Evolutionary conservation across 306 rosid genomes (phyloP), one percentile per base, ranked within the genome.

Genomic region (Adenanthera pavonina): DNA sequence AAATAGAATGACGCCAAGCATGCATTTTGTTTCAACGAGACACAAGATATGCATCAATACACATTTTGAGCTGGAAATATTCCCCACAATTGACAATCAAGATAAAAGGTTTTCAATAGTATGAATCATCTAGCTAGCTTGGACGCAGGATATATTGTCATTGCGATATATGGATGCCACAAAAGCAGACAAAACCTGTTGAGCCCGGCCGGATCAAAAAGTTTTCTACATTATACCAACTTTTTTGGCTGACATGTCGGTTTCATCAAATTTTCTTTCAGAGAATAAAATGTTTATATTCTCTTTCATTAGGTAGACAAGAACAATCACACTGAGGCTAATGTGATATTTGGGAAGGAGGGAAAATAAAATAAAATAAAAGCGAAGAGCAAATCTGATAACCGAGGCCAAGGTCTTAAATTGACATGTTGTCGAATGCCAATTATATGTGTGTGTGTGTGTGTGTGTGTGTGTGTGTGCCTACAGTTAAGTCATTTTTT

Each of bases 161-260:
- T 75, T 34, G 53, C 48, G 52, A 75, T 74, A 74, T n/a, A 78
- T 15, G 77, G 78, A 86, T 75, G 74, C 15, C 68, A 60, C 79
- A 79, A 19, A 83, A 80, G 80, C 74, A 62, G 78, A 66, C 82
- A 75, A 76, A 76, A 76, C 81, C 56, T 51, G 69, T 53, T 68
- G 75, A 54, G 47, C 54, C 72, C 62, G 20, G 20, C 80, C 53
- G 38, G 38, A 25, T 52, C 11, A 34, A 17, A 73, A 69, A 60
- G 67, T 68, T 41, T 62, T 43, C 44, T 44, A 43, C 79, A 81
- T 54, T 81, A 48, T 73, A 81, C 61, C 77, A 74, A 48, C 68
- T 34, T 86, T 70, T 69, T 81, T 77, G 73, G 85, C 86, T 82
- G 81, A 72, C 84, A 82, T 40, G 85, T 87, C 85, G 62, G 79